A percentile compares a stretch with the other conserved stretches of the same genome.
These are phyloP conservation scores for Pseudogymnoascus sp. DNA, from an alignment of 2,329 filamentous ascomycete species.

Conservation along the genomic window DNA sequence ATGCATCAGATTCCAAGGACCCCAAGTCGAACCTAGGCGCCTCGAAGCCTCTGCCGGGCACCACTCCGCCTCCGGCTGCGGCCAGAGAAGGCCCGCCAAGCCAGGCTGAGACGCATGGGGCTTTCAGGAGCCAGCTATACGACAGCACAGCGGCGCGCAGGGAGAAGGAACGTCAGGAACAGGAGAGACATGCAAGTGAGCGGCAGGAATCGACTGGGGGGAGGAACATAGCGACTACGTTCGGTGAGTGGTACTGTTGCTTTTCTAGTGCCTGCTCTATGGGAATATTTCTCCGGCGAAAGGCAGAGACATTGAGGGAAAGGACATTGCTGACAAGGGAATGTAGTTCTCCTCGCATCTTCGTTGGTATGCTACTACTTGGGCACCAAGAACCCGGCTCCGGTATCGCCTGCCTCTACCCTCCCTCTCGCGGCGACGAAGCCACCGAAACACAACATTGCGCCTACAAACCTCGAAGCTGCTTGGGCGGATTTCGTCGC, in stretches of 20 bases:
- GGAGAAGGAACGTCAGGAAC: slow-evolving; percentile 45
- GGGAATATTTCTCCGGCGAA: too few relatives aligned
- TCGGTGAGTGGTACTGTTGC: slow-evolving; percentile 35
- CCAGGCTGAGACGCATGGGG: slow-evolving; percentile 23
- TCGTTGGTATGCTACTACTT: slow-evolving; percentile 41
- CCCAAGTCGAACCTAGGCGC: background rate
- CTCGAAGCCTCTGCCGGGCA: background rate
- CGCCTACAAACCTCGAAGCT: slow-evolving; percentile 56
- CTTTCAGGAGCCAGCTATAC: slow-evolving; percentile 53
- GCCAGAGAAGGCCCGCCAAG: background rate
- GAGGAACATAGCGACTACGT: slow-evolving; percentile 45
- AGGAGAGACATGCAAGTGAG: slow-evolving; percentile 40
- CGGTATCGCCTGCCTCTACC: slow-evolving; percentile 47
- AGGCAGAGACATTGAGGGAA: background rate
- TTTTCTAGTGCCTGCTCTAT: too few relatives aligned
- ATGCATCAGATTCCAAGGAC: background rate
- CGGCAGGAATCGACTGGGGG: slow-evolving; percentile 32
- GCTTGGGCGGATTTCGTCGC: slow-evolving; percentile 62
- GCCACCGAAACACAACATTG: slow-evolving; percentile 49
- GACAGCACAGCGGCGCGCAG: slow-evolving; percentile 49
- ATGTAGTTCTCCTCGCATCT: slow-evolving; percentile 22
- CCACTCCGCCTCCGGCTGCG: background rate
- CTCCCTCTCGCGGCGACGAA: slow-evolving; percentile 45
- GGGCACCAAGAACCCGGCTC: slow-evolving; percentile 46
- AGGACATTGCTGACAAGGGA: background rate